Percentiles rank a stretch among this genome's conserved stretches.
Conservation (phyloP, 78 protist species). For the slime mould (Dictyostelium discoideum) region dicty_2.7 NC_007090.3:1049501-1050000, state of each 20-base stretch:
- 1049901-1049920: no score
- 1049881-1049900: no score
- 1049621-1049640: slow-evolving; percentile 86
- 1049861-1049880: no score
- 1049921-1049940: no score
- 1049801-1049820: no score
- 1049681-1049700: slow-evolving; percentile 32
- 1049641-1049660: slow-evolving; percentile 89
- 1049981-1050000: neutral
- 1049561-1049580: slow-evolving; percentile 95
- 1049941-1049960: neutral
- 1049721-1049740: no score
- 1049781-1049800: no score
- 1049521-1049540: slow-evolving; percentile 97
- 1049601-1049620: slow-evolving; percentile 95
- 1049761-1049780: no score
- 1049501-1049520: slow-evolving; percentile 94
- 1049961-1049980: neutral
- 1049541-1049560: slow-evolving; percentile 88
- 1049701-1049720: neutral
- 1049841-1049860: no score
- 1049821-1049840: no score
- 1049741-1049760: no score
- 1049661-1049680: slow-evolving; percentile 77
- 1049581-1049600: slow-evolving; percentile 96